Base-by-base conservation (phyloP, 1,139 yeast species). In the Geotrichum siamense region DNA sequence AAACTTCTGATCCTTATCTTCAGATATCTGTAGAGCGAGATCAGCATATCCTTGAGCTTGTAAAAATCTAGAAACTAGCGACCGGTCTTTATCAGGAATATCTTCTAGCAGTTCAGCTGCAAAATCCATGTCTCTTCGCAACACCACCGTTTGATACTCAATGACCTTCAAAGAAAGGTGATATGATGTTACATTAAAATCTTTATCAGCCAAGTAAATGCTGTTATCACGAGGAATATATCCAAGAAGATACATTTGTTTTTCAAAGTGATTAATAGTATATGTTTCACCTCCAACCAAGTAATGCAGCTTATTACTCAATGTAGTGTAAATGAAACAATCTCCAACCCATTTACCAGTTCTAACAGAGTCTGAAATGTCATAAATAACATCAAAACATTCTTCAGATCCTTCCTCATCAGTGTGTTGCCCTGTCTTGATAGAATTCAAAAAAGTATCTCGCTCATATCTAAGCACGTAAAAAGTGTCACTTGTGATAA, bases 291-390 rank as follows among this genome's bases (percentile, higher is more conserved):
- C 94, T 56, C 98, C 98, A 51, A 91, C 97, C 51, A 86, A 77
- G 64, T 91, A 93, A 67, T 89, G 91, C 60, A 93, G 74, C 63
- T 97, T 78, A 65, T 87, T 86, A 28, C 94, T 76, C 19, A 80
- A 58, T 1, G 94, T 81, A 13, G 97, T 86, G 69, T 82, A 91
- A 45, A 91, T 78, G 62, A 89, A 89, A 35, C 93, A 96, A 68
- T 91, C 97, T 54, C 98, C 98, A 57, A 89, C 86, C 84, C 96
- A 91, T 62, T 81, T 81, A 57, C 96, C 96, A 17, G 94, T 82
- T 50, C 84, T 77, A 33, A 91, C 78, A 25, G 81, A 68, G 60
- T 91, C 98, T 46, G 79, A 77, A 51, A 87, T 75, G 51, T 93
- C 94, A 59, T 79, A 77, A 48, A 85, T 70, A 23, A 89, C 93